Evolutionary conservation across 176 grass and related monocot genomes (phyloP), one percentile per base, ranked within the genome.

Genomic region (Thinopyrum elongatum): DNA sequence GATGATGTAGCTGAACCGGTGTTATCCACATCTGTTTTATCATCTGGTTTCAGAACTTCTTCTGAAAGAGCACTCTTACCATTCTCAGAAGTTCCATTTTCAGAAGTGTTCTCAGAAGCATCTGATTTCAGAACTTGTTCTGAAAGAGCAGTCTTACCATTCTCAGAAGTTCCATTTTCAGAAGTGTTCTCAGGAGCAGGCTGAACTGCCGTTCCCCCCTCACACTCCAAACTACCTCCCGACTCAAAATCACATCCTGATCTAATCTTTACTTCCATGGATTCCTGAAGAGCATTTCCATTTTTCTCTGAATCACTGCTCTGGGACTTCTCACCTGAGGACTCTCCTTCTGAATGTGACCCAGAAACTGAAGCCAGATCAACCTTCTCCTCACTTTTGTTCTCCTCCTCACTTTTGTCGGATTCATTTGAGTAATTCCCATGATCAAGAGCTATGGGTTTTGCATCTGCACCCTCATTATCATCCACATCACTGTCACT

Each of bases 401-500:
- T n/a, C n/a, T n/a, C 90, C 6, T 83, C 85, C 58, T 90, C 90
- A 39, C 78, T 72, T 84, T 91, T 74, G 79, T 80, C 82, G 23
- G 86, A 94, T 65, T 72, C 87, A 81, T 89, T 88, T 5, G 90
- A 96, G 65, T 57, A 82, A 80, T 88, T 93, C 16, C 85, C 88
- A 5, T 90, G 90, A 86, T 99, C 88, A 81, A 93, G 65, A 73
- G 91, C 76, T 62, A 74, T 64, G 22, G 92, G 90, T 90, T 91
- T 99, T 78, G 79, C 36, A 34, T 84, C 88, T 78, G 77, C 15
- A 1, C 51, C 70, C 39, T 94, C 87, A 13, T 70, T 64, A 79
- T 92, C 94, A 83, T 88, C 80, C 71, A 88, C 64, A 53, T 92
- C 86, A 53, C 81, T 92, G 65, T 93, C 95, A 53, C 84, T 92